phyloP scores from a whole-genome alignment of 257 asterid species.

The Solanum bulbocastanum region DNA sequence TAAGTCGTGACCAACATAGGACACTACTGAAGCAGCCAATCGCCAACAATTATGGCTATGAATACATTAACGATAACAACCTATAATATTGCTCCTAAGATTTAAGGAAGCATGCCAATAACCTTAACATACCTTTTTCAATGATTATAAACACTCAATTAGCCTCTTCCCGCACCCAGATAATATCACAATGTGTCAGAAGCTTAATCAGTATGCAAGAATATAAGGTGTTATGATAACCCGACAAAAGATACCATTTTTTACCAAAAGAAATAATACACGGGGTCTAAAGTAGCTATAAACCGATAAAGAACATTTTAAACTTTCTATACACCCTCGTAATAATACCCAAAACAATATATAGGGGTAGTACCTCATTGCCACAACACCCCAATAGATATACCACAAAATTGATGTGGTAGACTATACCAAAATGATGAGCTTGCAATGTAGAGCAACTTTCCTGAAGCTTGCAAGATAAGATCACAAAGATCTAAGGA shows the following conservation, averaged over 20 bases:
- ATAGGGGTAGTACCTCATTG: neutral
- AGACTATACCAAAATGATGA: neutral
- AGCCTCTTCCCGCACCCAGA: neutral
- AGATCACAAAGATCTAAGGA: neutral
- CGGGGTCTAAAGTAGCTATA: neutral
- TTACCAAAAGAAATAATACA: too few relatives aligned
- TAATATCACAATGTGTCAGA: too few relatives aligned
- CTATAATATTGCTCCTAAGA: neutral
- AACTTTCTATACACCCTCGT: neutral
- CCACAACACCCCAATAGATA: neutral
- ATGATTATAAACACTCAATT: neutral
- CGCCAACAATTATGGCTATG: neutral
- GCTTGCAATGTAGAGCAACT: neutral
- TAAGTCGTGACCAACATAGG: neutral
- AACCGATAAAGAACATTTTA: too few relatives aligned
- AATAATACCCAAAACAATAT: neutral
- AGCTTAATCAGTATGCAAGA: neutral
- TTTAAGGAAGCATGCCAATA: neutral
- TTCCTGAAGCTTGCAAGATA: neutral
- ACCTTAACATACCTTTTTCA: neutral
- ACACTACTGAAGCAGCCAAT: neutral
- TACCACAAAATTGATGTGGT: neutral
- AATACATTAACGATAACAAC: neutral
- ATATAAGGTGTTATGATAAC: too few relatives aligned
- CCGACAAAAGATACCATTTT: too few relatives aligned